Evolutionary conservation across 2,329 filamentous ascomycete species (phyloP).

Genomic region (Aspergillus fumigatiaffinis): DNA sequence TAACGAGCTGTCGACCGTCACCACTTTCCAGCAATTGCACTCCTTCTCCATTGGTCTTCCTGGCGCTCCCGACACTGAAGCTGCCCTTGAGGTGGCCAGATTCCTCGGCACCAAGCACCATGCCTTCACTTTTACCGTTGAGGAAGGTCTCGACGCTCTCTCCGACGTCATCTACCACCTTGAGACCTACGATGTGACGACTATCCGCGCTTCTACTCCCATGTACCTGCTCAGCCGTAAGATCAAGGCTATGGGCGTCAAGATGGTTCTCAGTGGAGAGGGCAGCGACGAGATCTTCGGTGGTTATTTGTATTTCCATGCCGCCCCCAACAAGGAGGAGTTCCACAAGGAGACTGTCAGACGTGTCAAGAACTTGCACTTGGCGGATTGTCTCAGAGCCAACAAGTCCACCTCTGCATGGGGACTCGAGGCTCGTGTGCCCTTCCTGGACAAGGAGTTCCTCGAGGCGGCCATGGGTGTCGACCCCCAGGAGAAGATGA

Average conservation of each 20-base stretch:
- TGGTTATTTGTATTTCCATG: slow-evolving; percentile 98
- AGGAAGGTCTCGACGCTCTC: slow-evolving; percentile 93
- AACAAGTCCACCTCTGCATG: slow-evolving; percentile 99
- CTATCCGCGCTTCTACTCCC: slow-evolving; percentile 94
- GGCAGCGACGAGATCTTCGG: slow-evolving; percentile 98
- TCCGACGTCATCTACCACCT: slow-evolving; percentile 98
- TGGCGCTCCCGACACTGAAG: slow-evolving; percentile 85
- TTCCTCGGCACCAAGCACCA: slow-evolving; percentile 98
- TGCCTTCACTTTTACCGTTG: slow-evolving; percentile 95
- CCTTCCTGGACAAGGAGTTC: slow-evolving; percentile 97
- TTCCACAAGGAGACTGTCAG: slow-evolving; percentile 95
- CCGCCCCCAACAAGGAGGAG: slow-evolving; percentile 81
- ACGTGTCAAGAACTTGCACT: slow-evolving; percentile 91
- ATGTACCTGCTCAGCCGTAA: slow-evolving; percentile 98
- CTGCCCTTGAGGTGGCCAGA: slow-evolving; percentile 87
- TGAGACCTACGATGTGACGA: slow-evolving; percentile 97
- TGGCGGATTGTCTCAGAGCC: slow-evolving; percentile 92
- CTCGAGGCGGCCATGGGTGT: slow-evolving; percentile 90
- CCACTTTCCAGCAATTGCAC: slow-evolving; percentile 90
- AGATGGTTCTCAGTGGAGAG: slow-evolving; percentile 98
- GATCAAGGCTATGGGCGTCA: slow-evolving; percentile 99
- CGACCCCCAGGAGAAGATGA: slow-evolving; percentile 93
- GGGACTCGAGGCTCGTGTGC: slow-evolving; percentile 96
- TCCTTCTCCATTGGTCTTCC: slow-evolving; percentile 98
- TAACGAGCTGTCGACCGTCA: slow-evolving; percentile 82